A percentile compares a stretch with the other conserved stretches of the same genome.
Evolutionary conservation across 257 asterid genomes (phyloP).

Genomic region (Agastache rugosa): DNA sequence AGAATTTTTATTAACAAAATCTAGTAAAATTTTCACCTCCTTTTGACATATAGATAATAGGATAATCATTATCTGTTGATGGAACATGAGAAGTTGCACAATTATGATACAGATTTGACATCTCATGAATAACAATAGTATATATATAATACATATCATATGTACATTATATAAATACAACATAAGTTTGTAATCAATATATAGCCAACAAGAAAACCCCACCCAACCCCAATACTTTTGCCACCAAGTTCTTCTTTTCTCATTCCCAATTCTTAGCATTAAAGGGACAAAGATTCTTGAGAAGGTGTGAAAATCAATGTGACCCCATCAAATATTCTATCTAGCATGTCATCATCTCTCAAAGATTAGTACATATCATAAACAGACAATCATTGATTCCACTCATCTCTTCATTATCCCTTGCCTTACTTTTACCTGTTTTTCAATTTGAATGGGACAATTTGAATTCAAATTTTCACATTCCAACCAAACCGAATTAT

Average conservation of each 20-base stretch:
- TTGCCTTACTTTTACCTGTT: neutral
- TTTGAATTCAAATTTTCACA: neutral
- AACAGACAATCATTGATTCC: slow-evolving; percentile 54
- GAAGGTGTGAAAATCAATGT: slow-evolving; percentile 55
- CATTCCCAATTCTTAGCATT: slow-evolving; percentile 1
- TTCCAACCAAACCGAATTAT: neutral
- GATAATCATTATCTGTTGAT: no score
- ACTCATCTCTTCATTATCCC: slow-evolving; percentile 42
- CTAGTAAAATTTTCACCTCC: no score
- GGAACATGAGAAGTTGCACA: no score
- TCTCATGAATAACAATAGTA: no score
- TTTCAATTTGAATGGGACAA: neutral
- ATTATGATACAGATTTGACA: no score
- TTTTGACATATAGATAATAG: no score
- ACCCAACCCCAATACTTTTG: neutral
- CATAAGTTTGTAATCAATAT: no score
- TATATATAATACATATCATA: no score
- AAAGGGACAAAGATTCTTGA: slow-evolving; percentile 39
- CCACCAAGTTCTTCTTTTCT: slow-evolving; percentile 7
- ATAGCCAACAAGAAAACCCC: slow-evolving; percentile 21
- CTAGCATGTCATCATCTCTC: slow-evolving; percentile 52
- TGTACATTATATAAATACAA: no score
- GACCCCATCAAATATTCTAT: slow-evolving; percentile 55
- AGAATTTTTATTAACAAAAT: neutral
- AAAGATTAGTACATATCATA: slow-evolving; percentile 35